These are phyloP conservation scores for Blastomyces emzantsi DNA, from an alignment of 2,329 filamentous ascomycete genomes.

Conservation along the genomic window DNA sequence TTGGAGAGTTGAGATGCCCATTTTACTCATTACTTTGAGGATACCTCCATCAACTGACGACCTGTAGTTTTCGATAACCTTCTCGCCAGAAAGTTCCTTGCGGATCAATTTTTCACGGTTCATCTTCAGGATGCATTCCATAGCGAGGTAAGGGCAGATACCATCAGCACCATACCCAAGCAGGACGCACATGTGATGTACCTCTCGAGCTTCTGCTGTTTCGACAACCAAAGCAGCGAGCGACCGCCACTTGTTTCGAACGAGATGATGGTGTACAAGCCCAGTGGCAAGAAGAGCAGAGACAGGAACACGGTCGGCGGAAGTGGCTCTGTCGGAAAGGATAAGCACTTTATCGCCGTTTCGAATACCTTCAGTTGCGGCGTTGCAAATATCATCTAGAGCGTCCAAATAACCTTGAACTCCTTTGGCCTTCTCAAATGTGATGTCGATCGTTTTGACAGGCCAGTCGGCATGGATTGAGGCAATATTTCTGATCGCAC, in stretches of 20 bases:
- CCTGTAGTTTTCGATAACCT: constrained; percentile 91
- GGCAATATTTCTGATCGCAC: constrained; percentile 70
- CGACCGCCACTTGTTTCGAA: constrained; percentile 92
- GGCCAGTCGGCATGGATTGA: constrained; percentile 69
- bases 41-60: constrained; percentile 94
- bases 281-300: constrained; percentile 81
- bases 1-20: constrained; percentile 95
- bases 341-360: constrained; percentile 77
- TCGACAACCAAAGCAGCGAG: constrained; percentile 80
- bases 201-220: constrained; percentile 90
- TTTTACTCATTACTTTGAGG: constrained; percentile 98
- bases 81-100: constrained; percentile 73
- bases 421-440: constrained; percentile 79
- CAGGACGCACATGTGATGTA: constrained; percentile 98
- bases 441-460: constrained; percentile 83
- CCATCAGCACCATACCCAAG: constrained; percentile 92
- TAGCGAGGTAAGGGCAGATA: constrained; percentile 87
- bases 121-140: constrained; percentile 96
- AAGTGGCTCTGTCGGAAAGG: constrained; percentile 80
- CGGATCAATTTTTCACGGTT: constrained; percentile 87
- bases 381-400: constrained; percentile 79
- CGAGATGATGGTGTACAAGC: constrained; percentile 91
- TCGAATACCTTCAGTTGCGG: constrained; percentile 74
- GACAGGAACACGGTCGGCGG: constrained; percentile 70
- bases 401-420: constrained; percentile 76